Conservation (phyloP, 345 rosid genomes). For the Streptanthus diversifolius region DNA sequence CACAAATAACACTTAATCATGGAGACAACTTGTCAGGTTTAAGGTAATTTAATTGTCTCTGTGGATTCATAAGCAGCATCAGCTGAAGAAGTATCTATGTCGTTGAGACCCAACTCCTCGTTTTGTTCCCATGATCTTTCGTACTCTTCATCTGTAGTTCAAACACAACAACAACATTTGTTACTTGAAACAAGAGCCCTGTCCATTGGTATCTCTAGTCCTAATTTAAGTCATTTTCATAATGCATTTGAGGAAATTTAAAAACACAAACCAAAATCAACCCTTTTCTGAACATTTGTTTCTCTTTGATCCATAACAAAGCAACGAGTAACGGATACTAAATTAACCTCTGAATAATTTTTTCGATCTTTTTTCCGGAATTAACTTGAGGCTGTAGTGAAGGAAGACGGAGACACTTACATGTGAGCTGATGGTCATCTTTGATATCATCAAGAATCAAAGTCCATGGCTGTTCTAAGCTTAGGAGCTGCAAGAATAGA, state of each 20-base stretch:
- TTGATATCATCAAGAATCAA: conserved; percentile 71
- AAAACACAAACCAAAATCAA: background rate
- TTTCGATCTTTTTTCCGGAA: background rate
- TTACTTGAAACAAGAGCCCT: background rate
- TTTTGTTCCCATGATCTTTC: conserved; percentile 92
- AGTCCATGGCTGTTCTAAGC: conserved; percentile 67
- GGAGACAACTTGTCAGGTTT: background rate
- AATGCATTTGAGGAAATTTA: background rate
- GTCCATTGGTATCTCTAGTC: background rate
- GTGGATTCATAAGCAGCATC: conserved; percentile 61
- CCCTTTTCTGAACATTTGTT: background rate
- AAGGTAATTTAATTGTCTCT: background rate
- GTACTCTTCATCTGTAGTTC: conserved; percentile 65
- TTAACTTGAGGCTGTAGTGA: background rate
- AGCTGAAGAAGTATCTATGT: conserved; percentile 82
- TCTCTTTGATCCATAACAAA: background rate
- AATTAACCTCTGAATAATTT: background rate
- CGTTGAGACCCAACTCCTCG: conserved; percentile 90
- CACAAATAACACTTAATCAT: background rate
- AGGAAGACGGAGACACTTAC: conserved; percentile 46
- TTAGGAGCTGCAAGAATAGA: conserved; percentile 49
- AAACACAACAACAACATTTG: background rate
- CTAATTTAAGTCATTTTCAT: background rate
- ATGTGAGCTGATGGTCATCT: conserved; percentile 75
- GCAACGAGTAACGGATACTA: background rate